phyloP scores from a whole-genome alignment of 2,329 filamentous ascomycete species.

The Cladorrhinum sp. region DNA sequence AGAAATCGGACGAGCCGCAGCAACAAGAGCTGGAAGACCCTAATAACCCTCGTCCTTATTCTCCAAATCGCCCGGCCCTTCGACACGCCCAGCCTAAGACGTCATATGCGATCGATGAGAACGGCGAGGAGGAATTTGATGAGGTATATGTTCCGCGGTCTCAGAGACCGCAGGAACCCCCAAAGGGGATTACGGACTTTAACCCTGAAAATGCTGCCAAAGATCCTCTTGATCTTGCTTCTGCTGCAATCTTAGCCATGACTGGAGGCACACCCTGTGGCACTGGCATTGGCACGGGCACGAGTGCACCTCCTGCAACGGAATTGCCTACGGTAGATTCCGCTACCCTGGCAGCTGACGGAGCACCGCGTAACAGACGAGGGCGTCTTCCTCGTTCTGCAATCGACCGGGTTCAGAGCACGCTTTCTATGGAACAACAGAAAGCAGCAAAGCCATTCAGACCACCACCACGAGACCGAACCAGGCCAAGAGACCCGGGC shows the following conservation, averaged over 20 bases:
- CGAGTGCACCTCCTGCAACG: conserved; percentile 9
- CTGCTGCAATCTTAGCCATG: conserved; percentile 35
- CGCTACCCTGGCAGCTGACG: background rate
- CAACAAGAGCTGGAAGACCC: conserved; percentile 2
- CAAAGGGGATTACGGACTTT: conserved; percentile 20
- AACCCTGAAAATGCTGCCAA: conserved; percentile 20
- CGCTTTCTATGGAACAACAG: background rate
- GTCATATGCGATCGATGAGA: conserved; percentile 50
- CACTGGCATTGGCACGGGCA: background rate
- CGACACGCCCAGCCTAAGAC: conserved; percentile 51
- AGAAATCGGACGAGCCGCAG: conserved; percentile 7
- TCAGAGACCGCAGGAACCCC: conserved; percentile 18
- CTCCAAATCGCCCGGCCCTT: conserved; percentile 47
- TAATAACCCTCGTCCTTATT: conserved; percentile 32
- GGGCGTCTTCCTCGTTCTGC: conserved; percentile 26
- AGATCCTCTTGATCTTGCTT: conserved; percentile 42
- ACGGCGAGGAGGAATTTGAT: conserved; percentile 45
- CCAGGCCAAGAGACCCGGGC: background rate
- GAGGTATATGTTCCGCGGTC: conserved; percentile 32
- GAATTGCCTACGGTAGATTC: conserved; percentile 5
- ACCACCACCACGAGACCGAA: conserved; percentile 18
- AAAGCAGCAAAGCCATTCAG: conserved; percentile 15
- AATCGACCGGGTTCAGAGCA: background rate
- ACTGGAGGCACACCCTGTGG: conserved; percentile 15
- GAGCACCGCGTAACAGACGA: conserved; percentile 23